Evolutionary conservation across 345 rosid species (phyloP).

Genomic region (Sisymbrium irio): DNA sequence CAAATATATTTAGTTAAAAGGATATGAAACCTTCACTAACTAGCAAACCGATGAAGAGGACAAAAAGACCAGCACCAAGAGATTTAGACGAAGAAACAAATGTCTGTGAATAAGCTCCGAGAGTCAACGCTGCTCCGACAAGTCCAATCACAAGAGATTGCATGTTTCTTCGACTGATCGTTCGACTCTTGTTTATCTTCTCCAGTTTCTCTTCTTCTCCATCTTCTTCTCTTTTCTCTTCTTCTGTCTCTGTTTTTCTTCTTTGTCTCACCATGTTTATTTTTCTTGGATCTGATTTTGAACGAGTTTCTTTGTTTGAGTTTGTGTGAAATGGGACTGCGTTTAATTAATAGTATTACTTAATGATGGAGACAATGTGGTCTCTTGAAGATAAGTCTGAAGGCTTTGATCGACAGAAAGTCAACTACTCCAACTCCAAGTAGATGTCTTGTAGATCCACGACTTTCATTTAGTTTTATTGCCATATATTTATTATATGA

Average conservation of each 20-base stretch:
- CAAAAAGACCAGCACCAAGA: constrained; percentile 55
- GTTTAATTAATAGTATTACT: neutral
- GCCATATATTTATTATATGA: too few species aligned
- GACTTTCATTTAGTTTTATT: neutral
- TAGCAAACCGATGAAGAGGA: constrained; percentile 70
- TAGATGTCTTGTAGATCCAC: neutral
- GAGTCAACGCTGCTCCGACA: constrained; percentile 66
- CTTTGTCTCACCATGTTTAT: constrained; percentile 23
- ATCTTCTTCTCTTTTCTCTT: constrained; percentile 12
- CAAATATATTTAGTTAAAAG: constrained; percentile 9
- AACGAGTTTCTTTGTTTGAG: neutral
- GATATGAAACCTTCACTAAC: constrained; percentile 72
- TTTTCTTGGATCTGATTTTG: neutral
- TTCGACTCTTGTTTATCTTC: constrained; percentile 1
- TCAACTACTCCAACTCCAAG: neutral
- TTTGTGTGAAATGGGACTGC: neutral
- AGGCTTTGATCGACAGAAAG: neutral
- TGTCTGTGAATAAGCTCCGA: constrained; percentile 73
- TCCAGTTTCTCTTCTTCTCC: constrained; percentile 19
- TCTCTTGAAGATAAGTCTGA: neutral
- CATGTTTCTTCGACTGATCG: constrained; percentile 35
- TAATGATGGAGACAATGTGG: neutral
- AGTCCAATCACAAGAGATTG: constrained; percentile 56
- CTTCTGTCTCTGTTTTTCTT: constrained; percentile 22
- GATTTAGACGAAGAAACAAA: constrained; percentile 51